Evolutionary conservation across 1,139 yeast species (phyloP).

Genomic region (Pichiaceae sp.): DNA sequence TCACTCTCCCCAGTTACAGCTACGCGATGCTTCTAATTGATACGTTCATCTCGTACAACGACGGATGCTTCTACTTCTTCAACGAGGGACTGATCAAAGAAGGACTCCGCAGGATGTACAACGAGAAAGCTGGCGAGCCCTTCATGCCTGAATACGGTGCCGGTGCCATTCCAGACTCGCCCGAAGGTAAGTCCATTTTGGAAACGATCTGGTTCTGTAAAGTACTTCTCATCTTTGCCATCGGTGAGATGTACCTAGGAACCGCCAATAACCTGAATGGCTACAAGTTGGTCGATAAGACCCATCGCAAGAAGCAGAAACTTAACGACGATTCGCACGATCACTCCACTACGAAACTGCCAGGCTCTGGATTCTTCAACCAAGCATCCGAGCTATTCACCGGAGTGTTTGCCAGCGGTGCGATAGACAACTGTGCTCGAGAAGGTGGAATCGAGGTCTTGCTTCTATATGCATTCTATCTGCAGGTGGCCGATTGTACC

Average conservation of each 20-base stretch:
- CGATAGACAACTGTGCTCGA: constrained; percentile 65
- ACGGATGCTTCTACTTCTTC: constrained; percentile 81
- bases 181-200: constrained; percentile 42
- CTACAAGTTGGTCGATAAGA: constrained; percentile 23
- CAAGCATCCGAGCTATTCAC: constrained; percentile 72
- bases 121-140: constrained; percentile 25
- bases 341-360: constrained; percentile 33
- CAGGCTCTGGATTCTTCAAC: constrained; percentile 70
- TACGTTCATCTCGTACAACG: constrained; percentile 69
- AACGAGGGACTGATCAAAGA: constrained; percentile 72
- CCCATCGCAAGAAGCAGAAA: constrained; percentile 17
- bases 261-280: constrained; percentile 46
- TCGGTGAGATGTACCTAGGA: constrained; percentile 81
- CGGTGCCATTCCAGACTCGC: constrained; percentile 6
- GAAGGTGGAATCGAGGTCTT: constrained; percentile 81
- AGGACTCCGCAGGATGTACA: constrained; percentile 53
- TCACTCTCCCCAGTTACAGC: constrained; percentile 68
- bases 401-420: constrained; percentile 70
- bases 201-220: constrained; percentile 82
- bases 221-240: constrained; percentile 63
- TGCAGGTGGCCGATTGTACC: constrained; percentile 81
- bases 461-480: constrained; percentile 67
- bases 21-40: constrained; percentile 70
- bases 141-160: constrained; percentile 32
- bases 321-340: not conserved